Conservation (phyloP, 441 rosid species). For the Isatis lusitanica region DNA sequence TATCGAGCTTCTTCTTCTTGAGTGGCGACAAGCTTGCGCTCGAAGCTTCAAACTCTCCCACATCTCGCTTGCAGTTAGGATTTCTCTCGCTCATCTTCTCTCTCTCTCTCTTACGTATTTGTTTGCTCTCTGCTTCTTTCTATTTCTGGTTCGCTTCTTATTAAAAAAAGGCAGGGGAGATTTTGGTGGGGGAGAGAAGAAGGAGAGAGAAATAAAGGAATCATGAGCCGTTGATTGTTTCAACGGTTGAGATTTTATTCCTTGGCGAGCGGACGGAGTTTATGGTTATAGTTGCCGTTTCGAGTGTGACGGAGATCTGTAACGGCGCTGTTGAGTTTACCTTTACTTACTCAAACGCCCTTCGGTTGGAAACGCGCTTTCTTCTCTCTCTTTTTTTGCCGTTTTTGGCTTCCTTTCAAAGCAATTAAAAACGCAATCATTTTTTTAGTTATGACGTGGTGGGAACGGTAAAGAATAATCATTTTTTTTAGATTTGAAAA, state of each 20-base stretch:
- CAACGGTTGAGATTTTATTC: conserved; percentile 37
- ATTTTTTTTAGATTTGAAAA: neutral
- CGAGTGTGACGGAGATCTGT: conserved; percentile 4
- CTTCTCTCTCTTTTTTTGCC: neutral
- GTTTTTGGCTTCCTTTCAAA: conserved; percentile 24
- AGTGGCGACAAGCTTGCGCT: conserved; percentile 19
- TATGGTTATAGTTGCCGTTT: conserved; percentile 6
- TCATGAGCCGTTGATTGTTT: conserved; percentile 35
- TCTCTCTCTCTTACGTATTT: neutral
- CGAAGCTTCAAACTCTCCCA: conserved; percentile 37
- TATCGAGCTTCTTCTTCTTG: conserved; percentile 44
- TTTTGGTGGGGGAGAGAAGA: conserved; percentile 27
- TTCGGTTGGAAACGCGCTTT: conserved; percentile 24
- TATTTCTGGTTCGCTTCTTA: conserved; percentile 31
- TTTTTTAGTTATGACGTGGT: conserved; percentile 16
- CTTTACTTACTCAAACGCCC: conserved; percentile 30
- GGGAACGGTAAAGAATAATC: conserved; percentile 24
- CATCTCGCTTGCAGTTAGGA: conserved; percentile 39
- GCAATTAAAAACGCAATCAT: conserved; percentile 22
- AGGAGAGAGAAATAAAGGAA: neutral
- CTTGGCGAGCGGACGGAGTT: conserved; percentile 31
- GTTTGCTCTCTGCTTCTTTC: conserved; percentile 30
- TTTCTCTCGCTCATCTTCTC: conserved; percentile 43
- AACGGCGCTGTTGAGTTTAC: conserved; percentile 34
- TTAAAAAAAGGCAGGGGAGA: conserved; percentile 22